Evolutionary conservation across 2,329 filamentous ascomycete species (phyloP), one percentile per base, ranked within the genome.

Genomic region (Pyrenochaeta sp.): DNA sequence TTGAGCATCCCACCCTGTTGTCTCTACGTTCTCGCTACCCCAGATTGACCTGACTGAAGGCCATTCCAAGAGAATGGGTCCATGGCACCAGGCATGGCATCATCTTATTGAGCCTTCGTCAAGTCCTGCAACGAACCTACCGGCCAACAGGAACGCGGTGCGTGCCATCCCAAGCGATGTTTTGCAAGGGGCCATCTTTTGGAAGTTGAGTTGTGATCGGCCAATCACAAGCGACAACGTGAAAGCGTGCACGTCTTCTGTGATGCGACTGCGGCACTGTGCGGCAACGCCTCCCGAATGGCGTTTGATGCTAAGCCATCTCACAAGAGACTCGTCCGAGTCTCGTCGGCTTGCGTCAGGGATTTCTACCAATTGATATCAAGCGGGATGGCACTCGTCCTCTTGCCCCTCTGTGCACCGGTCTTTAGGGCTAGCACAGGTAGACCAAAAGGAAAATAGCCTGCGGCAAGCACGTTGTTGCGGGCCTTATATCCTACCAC

Each of bases 151-250:
- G 42, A 54, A 40, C 47, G 52, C 39, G 42, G 42, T 47, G 58
- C 55, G 59, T 67, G 64, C 55, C 50, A 44, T 58, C 24, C 25
- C 30, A 53, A 53, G 47, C 44, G 22, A 50, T 48, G 47, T 27
- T 22, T 43, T 32, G 42, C 58, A 61, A 62, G 61, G 60, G 58
- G 47, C 52, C 15, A 24, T 28, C 40, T 56, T 56, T 55, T 61
- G 32, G 56, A 58, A 44, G 44, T 52, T 42, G 34, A 34, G 30
- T 42, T 13, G 2, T 24, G 8, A 24, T 32, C 37, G 13, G 47
- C 66, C 66, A 67, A 70, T 70, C 58, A 68, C 47, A 48, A 30
- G 50, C 47, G 37, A 34, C 48, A 58, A 59, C 59, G 54, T 58
- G 61, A 67, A 62, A 54, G 60, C 67, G 64, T 65, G 63, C 54